A percentile compares a stretch with the other conserved stretches of the same genome.
These are phyloP conservation scores for Bacterosira constricta DNA, from an alignment of 108 stramenopile species.

Conservation along the genomic window DNA sequence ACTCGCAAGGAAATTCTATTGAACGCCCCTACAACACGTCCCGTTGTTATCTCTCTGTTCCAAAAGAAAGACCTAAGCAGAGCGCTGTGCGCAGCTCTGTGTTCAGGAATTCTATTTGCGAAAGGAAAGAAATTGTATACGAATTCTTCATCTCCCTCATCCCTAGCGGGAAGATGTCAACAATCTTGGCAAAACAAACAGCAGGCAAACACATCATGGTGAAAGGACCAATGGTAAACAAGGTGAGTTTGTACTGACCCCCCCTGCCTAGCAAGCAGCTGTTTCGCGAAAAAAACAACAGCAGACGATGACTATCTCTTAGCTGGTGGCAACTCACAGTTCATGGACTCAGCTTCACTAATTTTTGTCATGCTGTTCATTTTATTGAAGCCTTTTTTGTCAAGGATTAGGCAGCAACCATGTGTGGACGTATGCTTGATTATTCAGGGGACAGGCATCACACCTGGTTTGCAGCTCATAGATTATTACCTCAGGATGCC, in stretches of 20 bases:
- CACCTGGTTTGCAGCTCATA: conserved; percentile 22
- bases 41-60: not conserved
- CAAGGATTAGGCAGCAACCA: not conserved
- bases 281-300: no score
- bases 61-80: no score
- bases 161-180: conserved; percentile 9
- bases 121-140: conserved; percentile 7
- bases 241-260: no score
- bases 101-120: no score
- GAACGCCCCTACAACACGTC: conserved; percentile 15
- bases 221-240: conserved; percentile 8
- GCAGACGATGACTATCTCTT: no score
- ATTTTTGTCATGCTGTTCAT: no score
- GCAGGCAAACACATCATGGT: conserved; percentile 14
- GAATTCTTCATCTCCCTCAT: conserved; percentile 31
- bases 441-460: conserved; percentile 17
- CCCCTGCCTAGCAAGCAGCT: no score
- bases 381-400: conserved; percentile 4
- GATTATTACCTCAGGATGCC: conserved; percentile 10
- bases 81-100: no score
- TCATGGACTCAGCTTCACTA: no score
- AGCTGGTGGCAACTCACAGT: no score
- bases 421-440: conserved; percentile 12
- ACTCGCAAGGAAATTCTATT: conserved; percentile 1
- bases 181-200: not conserved